Conservation (phyloP, 805 yeast genomes). For the Metschnikowia colocasiae region DNA sequence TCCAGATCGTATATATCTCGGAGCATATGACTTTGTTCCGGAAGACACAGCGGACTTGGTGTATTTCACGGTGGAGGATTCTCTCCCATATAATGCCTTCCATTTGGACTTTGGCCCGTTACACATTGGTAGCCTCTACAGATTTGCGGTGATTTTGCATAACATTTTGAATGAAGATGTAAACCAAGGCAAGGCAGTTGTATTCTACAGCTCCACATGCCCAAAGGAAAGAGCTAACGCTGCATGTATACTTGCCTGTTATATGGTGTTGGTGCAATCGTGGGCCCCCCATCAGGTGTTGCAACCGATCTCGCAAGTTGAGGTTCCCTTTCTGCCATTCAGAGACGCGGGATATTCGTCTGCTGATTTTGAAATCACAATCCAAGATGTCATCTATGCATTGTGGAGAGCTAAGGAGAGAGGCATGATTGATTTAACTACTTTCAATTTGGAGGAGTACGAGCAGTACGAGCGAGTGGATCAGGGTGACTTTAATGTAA, state of each 20-base stretch:
- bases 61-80: conserved; percentile 88
- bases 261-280: conserved; percentile 89
- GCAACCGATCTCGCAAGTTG: conserved; percentile 88
- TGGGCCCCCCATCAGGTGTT: conserved; percentile 99
- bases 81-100: conserved; percentile 89
- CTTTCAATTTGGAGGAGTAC: conserved; percentile 87
- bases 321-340: conserved; percentile 91
- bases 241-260: conserved; percentile 89
- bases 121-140: conserved; percentile 86
- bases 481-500: conserved; percentile 90
- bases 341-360: conserved; percentile 97
- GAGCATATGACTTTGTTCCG: conserved; percentile 81
- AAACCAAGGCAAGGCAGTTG: conserved; percentile 84
- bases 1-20: conserved; percentile 71
- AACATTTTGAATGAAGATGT: conserved; percentile 82
- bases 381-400: conserved; percentile 94
- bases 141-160: conserved; percentile 93
- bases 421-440: conserved; percentile 79
- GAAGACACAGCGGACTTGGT: conserved; percentile 70
- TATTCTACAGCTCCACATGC: conserved; percentile 80
- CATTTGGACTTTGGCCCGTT: conserved; percentile 96
- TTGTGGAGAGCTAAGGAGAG: conserved; percentile 97
- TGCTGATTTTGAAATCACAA: conserved; percentile 89
- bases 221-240: conserved; percentile 87
- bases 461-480: conserved; percentile 94